Conservation (phyloP, 768 basidiomycete genomes). For the Coprinellus aureogranulatus region DNA sequence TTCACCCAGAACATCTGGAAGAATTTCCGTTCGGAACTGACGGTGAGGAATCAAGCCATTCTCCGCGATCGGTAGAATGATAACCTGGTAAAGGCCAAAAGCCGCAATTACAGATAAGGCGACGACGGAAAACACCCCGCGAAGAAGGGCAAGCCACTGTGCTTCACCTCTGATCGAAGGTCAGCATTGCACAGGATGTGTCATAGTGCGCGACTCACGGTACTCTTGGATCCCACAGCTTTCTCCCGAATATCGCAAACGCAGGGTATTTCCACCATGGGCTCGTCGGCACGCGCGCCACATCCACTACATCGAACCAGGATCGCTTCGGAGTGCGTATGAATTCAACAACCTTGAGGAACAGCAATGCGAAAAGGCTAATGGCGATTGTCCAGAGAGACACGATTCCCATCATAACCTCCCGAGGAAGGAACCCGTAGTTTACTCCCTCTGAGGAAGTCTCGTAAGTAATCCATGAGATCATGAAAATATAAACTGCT, state of each 20-base stretch:
- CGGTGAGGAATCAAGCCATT: background rate
- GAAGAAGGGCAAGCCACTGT: background rate
- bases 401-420: too few relatives aligned
- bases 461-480: too few relatives aligned
- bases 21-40: background rate
- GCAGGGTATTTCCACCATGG: background rate
- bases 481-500: too few relatives aligned
- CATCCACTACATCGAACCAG: too few relatives aligned
- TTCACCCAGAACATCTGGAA: constrained; percentile 18
- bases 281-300: background rate
- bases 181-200: background rate
- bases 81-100: background rate
- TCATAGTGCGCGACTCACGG: background rate
- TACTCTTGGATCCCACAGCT: background rate
- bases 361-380: too few relatives aligned
- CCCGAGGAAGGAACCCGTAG: too few relatives aligned
- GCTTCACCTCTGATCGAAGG: background rate
- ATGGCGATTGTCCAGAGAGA: too few relatives aligned
- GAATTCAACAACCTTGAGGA: too few relatives aligned
- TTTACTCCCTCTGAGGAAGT: too few relatives aligned
- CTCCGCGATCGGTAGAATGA: background rate
- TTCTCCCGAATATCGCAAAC: background rate
- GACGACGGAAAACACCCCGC: background rate
- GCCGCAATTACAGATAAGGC: background rate
- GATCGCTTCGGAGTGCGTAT: too few relatives aligned